Evolutionary conservation across 169 alveolate genomes (phyloP), one percentile per base, ranked within the genome.

Genomic region (Toxoplasma gondii): DNA sequence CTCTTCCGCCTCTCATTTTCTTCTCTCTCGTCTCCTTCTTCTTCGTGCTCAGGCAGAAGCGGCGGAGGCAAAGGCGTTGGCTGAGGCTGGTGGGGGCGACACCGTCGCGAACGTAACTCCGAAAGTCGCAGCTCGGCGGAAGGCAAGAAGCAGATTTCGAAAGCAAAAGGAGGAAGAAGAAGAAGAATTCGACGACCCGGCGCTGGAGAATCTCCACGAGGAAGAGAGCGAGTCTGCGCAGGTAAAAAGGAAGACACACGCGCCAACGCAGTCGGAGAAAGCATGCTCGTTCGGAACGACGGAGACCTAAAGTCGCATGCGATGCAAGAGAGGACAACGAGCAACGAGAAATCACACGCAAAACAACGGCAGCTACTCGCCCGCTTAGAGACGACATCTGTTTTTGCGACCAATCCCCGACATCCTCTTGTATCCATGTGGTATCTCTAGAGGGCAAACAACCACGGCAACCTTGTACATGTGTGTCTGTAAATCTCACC

Each of bases 181-280:
- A 69, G 93, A 88, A 41, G 88, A 16, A 7, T 16, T 41, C 17
- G 93, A 90, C 22, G 93, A 90, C 69, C 67, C 41, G 16, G 86
- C 69, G n/a, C 86, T 90, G 70, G 67, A 58, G 70, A 81, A 90
- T 36, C 93, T 58, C 69, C 87, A 80, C 44, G 87, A 67, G 88
- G 64, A 90, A 41, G 27, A 27, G 24, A 34, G 53, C 74, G 88
- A 70, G 45, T 64, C 78, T 2, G 17, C 31, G 22, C 36, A 49
- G 87, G 84, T 74, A 74, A 10, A 64, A 27, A 64, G 84, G 92
- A 54, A 88, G 27, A 39, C 45, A n/a, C 92, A 88, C 24, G 58
- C 34, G 38, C 43, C 17, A 70, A 22, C 9, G 38, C 12, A 16
- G 38, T 34, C 36, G 16, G 82, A 7, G n/a, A 38, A 87, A 39